Base-by-base conservation (phyloP, 768 basidiomycete genomes). In the Mycena sanguinolenta region DNA sequence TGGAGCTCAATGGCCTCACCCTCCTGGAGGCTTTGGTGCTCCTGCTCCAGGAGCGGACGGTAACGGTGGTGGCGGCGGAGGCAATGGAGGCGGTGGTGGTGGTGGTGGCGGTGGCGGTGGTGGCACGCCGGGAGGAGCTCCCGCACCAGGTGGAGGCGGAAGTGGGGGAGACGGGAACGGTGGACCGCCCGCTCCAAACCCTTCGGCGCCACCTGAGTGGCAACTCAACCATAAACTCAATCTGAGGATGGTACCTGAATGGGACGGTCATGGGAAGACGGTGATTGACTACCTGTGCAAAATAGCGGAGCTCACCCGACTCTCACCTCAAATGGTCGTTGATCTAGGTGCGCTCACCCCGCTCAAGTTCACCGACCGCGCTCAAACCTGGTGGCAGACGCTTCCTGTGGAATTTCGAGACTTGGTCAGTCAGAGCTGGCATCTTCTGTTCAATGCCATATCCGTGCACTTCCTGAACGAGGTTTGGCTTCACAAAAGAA, bases 341-440 rank as follows among this genome's bases (percentile, higher is more conserved):
- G 42, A 44, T 44, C 42, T 44, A 2, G 42, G 42, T 17, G 42
- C 42, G 16, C 16, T 19, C 17, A 58, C 65, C 23, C 65, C 65
- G 0, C 27, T 61, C 0, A 67, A 67, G 16, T 67, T 67, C 25
- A 67, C 50, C 14, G 66, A 25, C 0, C 59, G 53, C 0, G 59
- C 66, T 0, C 28, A 32, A 12, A 27, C 25, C 12, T 67, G 66
- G 66, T 67, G 66, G 66, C 66, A 44, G n/a, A 17, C 66, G 0
- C 3, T 5, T 7, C 0, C 2, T 2, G 28, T 62, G 10, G 42
- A 53, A 2, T 32, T 17, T 5, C 62, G n/a, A n/a, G n/a, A 32
- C 21, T 14, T 67, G 36, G n/a, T n/a, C n/a, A 49, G 66, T n/a
- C 52, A 67, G 23, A 62, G 59, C 53, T 67, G 59, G 66, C 1